Evolutionary conservation across 208 protist genomes (phyloP).

Genomic region (Acanthamoeba rhysodes): DNA sequence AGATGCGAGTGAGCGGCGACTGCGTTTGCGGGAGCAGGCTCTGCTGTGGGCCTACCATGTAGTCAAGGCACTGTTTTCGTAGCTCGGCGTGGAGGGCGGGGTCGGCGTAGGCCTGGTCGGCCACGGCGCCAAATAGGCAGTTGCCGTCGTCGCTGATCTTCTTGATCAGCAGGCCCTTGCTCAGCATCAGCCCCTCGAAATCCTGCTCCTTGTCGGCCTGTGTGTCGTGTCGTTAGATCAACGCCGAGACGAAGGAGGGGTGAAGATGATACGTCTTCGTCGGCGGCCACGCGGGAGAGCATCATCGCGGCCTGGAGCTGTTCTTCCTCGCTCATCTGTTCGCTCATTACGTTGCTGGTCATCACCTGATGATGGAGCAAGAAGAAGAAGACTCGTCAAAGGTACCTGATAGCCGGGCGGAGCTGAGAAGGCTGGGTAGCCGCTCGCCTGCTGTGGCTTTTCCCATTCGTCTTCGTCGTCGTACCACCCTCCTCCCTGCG

Average conservation of each 20-base stretch:
- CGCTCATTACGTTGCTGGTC: not conserved
- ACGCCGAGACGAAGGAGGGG: no score
- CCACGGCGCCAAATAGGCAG: slow-evolving; percentile 86
- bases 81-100: slow-evolving; percentile 81
- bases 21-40: slow-evolving; percentile 30
- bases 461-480: slow-evolving; percentile 22
- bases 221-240: no score
- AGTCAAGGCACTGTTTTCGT: slow-evolving; percentile 83
- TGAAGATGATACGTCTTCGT: not conserved
- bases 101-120: slow-evolving; percentile 85
- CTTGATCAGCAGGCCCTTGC: slow-evolving; percentile 31
- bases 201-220: slow-evolving; percentile 36
- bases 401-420: slow-evolving; percentile 17
- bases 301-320: slow-evolving; percentile 44
- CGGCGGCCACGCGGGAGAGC: slow-evolving; percentile 8
- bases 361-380: no score
- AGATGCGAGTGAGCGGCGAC: not conserved
- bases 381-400: not conserved
- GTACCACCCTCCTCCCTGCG: not conserved
- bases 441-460: not conserved
- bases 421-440: not conserved
- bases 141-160: slow-evolving; percentile 82
- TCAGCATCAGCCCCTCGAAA: slow-evolving; percentile 47
- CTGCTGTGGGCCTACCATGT: slow-evolving; percentile 77
- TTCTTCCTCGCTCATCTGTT: slow-evolving; percentile 49